A percentile compares a stretch with the other conserved stretches of the same genome.
Evolutionary conservation across 2,329 filamentous ascomycete species (phyloP).

Genomic region (Dactylonectria estremocensis): DNA sequence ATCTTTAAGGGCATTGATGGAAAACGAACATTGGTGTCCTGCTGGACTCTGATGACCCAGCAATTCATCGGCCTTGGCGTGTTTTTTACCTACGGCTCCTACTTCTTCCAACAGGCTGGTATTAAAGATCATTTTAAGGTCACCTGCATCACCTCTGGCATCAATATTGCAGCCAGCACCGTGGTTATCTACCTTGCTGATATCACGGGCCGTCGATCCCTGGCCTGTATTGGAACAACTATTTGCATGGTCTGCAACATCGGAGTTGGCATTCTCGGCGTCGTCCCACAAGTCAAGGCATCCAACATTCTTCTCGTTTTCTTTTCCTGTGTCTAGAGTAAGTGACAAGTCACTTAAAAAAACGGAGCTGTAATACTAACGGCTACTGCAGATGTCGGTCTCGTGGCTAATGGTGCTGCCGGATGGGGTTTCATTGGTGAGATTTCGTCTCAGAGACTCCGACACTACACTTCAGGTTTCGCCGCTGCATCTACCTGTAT

Average conservation of each 20-base stretch:
- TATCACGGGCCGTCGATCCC: not conserved
- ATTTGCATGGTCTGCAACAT: conserved; percentile 4
- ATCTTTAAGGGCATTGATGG: conserved; percentile 11
- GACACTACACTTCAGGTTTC: conserved; percentile 50
- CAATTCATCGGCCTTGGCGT: conserved; percentile 27
- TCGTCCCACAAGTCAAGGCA: not conserved
- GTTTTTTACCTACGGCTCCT: conserved; percentile 68
- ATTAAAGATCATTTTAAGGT: conserved; percentile 38
- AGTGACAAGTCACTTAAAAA: not conserved
- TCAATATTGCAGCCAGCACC: conserved; percentile 34
- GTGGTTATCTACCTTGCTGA: conserved; percentile 21
- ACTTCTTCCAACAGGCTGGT: conserved; percentile 53
- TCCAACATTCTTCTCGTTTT: conserved; percentile 2
- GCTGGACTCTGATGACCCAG: conserved; percentile 47
- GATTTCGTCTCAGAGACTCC: conserved; percentile 54
- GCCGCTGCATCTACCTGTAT: conserved; percentile 47
- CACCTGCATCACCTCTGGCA: conserved; percentile 31
- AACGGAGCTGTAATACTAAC: conserved; percentile 22
- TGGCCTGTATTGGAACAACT: conserved; percentile 5
- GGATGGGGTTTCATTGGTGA: conserved; percentile 52
- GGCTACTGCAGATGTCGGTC: conserved; percentile 39
- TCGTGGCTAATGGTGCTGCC: conserved; percentile 44
- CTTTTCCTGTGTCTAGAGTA: conserved; percentile 19
- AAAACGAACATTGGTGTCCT: conserved; percentile 48
- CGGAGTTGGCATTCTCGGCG: conserved; percentile 2